These are phyloP conservation scores for Exophiala calicioides DNA, from an alignment of 2,329 filamentous ascomycete species.

Conservation along the genomic window DNA sequence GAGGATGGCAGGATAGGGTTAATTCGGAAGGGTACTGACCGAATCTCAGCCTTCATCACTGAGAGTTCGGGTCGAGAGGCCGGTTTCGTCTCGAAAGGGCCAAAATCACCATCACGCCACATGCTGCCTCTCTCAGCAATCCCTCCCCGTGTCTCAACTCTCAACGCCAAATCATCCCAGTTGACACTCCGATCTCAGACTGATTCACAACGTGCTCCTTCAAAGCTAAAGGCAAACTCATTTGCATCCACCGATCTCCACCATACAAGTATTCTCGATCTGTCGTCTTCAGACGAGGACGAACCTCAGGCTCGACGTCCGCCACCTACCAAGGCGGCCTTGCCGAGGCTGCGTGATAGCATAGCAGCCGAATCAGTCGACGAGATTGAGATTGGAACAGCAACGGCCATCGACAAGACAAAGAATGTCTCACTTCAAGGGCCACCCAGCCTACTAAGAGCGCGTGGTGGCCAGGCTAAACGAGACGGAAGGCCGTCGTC, in stretches of 20 bases:
- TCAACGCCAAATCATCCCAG: slow-evolving; percentile 28
- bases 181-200: slow-evolving; percentile 17
- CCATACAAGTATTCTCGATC: slow-evolving; percentile 48
- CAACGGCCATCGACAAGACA: slow-evolving; percentile 40
- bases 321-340: slow-evolving; percentile 3
- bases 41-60: not conserved
- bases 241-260: slow-evolving; percentile 41
- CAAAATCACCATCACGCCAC: slow-evolving; percentile 5
- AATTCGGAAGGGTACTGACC: slow-evolving; percentile 1
- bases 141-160: slow-evolving; percentile 22
- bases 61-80: slow-evolving; percentile 3
- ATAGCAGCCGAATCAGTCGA: slow-evolving; percentile 38
- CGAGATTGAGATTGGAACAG: slow-evolving; percentile 46
- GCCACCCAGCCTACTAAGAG: slow-evolving; percentile 16
- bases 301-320: slow-evolving; percentile 32
- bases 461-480: slow-evolving; percentile 21
- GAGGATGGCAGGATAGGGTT: slow-evolving; percentile 23
- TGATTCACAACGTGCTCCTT: slow-evolving; percentile 1
- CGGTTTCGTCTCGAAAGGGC: not conserved
- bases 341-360: slow-evolving; percentile 39
- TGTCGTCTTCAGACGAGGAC: slow-evolving; percentile 52
- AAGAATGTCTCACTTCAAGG: slow-evolving; percentile 17
- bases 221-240: slow-evolving; percentile 21
- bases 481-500: slow-evolving; percentile 13
- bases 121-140: slow-evolving; percentile 12